Evolutionary conservation across 345 rosid genomes (phyloP), one percentile per base, ranked within the genome.

Genomic region (Luvunga scandens): DNA sequence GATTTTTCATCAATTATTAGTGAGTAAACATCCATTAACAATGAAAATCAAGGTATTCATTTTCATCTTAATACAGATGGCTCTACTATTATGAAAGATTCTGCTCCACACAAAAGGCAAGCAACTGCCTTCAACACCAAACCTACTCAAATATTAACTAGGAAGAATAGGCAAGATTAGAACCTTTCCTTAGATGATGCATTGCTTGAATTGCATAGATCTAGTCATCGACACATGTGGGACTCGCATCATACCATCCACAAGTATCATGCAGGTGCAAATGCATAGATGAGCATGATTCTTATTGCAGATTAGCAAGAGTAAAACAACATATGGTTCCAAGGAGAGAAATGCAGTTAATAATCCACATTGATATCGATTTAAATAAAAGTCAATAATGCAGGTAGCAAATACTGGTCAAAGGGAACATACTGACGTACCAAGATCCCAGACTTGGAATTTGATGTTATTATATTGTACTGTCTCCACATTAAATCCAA

Each of bases 401-500:
- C 61, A n/a, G 1, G 27, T 9, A 8, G 22, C 62, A 53, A 21
- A 65, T 27, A 69, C 22, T 30, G 21, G 84, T 71, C 71, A 70
- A 78, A 31, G 39, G 28, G 9, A 77, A 75, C 8, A 50, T 50
- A 80, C 22, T 28, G 27, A 65, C 90, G 6, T 87, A 90, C 92
- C 95, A 36, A 91, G 88, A 87, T 91, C 95, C 93, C 93, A 91
- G 31, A 95, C 99, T 84, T 95, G 99, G 73, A 95, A 95, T 81
- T 92, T 95, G 84, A 95, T 95, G 77, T 94, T 95, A 76, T 95
- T 94, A 85, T 94, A 91, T 87, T 92, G 94, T 30, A 96, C 93
- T 5, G 98, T 96, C 87, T 96, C 98, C 14, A 96, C 99, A 82
- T 96, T 95, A 72, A 95, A 95, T 69, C 99, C 99, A 84, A 95